Base-by-base conservation (phyloP, 2,329 filamentous ascomycete species). In the Hypomyces perniciosus region DNA sequence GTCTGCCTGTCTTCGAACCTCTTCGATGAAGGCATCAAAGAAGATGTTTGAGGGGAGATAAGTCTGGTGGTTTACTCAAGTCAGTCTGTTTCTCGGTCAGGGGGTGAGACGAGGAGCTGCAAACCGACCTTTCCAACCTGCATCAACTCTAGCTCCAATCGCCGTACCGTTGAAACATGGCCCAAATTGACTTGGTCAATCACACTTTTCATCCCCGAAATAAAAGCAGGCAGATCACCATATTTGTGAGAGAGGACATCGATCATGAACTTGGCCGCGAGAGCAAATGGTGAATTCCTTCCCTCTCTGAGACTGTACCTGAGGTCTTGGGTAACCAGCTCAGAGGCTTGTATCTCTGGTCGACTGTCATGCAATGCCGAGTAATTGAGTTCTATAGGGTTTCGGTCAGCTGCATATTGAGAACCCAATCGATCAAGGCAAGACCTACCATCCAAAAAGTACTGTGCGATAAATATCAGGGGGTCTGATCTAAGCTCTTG, bases 361-460 rank as follows among this genome's bases (percentile, higher is more conserved):
- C 57, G 54, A 20, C 57, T 54, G 4, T 63, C 57, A 34, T 57
- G 61, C 7, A 79, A 55, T 4, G 69, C 66, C 10, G 69, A 68
- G 33, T 66, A 68, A 59, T 81, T 77, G 30, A 80, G 62, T 46
- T 77, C 77, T 79, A 47, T 20, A n/a, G 20, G 6, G 29, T 39
- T 20, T 48, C 6, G n/a, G 20, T 31, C n/a, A 29, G 44, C 26
- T 31, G 28, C 6, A 44, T 20, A 20, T 20, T n/a, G 34, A 5
- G 41, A 27, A n/a, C 7, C n/a, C 9, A 12, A 5, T 41, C 13
- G 38, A n/a, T 41, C 9, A 41, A 41, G 38, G 44, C 4, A 5
- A 20, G 20, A n/a, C 58, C 60, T 65, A 78, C 76, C 73, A 60
- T 81, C 78, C 20, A 81, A 63, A 51, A 79, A 80, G 50, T 74